Evolutionary conservation across 192 early-diverging fungal genomes (phyloP).

Genomic region (Lobosporangium transversale): DNA sequence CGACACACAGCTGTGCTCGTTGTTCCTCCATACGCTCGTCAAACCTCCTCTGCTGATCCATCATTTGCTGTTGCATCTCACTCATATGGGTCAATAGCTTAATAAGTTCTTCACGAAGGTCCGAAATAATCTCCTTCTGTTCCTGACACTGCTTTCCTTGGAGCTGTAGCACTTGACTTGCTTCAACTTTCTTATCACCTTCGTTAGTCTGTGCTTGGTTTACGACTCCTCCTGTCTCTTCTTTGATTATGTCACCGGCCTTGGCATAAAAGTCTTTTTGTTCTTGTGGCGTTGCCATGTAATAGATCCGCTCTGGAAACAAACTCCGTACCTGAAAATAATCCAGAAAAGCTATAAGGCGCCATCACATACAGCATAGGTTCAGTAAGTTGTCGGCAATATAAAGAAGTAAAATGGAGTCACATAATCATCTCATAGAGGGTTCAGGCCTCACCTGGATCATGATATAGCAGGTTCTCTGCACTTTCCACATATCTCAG

Average conservation of each 20-base stretch:
- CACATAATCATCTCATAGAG: too few species aligned
- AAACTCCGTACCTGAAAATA: constrained; percentile 3
- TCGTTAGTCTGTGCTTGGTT: neutral
- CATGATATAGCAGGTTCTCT: neutral
- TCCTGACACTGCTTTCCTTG: neutral
- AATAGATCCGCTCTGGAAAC: constrained; percentile 25
- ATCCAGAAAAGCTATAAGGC: neutral
- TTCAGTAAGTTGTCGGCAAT: neutral
- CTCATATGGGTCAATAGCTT: too few species aligned
- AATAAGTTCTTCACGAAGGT: too few species aligned
- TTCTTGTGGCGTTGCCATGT: constrained; percentile 13
- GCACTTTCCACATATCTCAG: neutral
- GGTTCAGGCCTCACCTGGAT: neutral
- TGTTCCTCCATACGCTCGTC: constrained; percentile 5
- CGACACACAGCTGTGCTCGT: neutral
- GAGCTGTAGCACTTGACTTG: neutral
- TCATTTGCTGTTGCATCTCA: neutral
- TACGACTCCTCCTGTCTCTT: neutral
- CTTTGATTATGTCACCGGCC: neutral
- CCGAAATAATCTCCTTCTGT: neutral
- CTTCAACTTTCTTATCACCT: neutral
- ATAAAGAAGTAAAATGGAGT: neutral
- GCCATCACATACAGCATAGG: neutral
- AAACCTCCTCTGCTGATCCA: neutral
- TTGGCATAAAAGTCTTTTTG: constrained; percentile 9